Conservation (phyloP, 2,329 filamentous ascomycete species). For the Calonectria fujianensis region DNA sequence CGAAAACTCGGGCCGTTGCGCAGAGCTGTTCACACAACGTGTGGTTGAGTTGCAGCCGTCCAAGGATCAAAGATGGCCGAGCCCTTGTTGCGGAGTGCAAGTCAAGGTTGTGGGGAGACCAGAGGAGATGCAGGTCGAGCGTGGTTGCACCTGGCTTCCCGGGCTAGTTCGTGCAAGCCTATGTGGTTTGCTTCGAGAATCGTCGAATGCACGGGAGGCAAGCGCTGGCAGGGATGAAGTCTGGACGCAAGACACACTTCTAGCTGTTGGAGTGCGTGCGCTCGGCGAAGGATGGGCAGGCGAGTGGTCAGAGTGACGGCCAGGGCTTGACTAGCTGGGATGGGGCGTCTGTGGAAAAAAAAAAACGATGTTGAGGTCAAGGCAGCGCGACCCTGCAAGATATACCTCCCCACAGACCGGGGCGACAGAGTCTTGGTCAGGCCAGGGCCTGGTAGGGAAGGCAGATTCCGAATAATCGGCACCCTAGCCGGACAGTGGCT, state of each 20-base stretch:
- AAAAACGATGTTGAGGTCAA: conserved; percentile 47
- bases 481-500: conserved; percentile 43
- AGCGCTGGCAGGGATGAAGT: conserved; percentile 45
- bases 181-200: conserved; percentile 44
- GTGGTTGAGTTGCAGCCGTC: conserved; percentile 42
- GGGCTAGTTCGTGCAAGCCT: conserved; percentile 47
- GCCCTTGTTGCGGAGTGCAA: conserved; percentile 40
- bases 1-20: conserved; percentile 50
- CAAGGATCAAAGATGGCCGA: conserved; percentile 35
- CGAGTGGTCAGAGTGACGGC: conserved; percentile 49
- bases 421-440: conserved; percentile 46
- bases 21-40: conserved; percentile 45
- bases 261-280: conserved; percentile 43
- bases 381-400: conserved; percentile 53
- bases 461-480: conserved; percentile 47
- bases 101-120: conserved; percentile 42
- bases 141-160: conserved; percentile 45
- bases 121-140: conserved; percentile 42
- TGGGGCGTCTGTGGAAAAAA: conserved; percentile 46
- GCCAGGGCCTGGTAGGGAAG: conserved; percentile 43
- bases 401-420: conserved; percentile 49
- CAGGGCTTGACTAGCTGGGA: conserved; percentile 52
- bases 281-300: conserved; percentile 43
- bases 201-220: conserved; percentile 40
- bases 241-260: conserved; percentile 49